Evolutionary conservation across 805 yeast genomes (phyloP).

Genomic region (Hanseniaspora clermontiae): DNA sequence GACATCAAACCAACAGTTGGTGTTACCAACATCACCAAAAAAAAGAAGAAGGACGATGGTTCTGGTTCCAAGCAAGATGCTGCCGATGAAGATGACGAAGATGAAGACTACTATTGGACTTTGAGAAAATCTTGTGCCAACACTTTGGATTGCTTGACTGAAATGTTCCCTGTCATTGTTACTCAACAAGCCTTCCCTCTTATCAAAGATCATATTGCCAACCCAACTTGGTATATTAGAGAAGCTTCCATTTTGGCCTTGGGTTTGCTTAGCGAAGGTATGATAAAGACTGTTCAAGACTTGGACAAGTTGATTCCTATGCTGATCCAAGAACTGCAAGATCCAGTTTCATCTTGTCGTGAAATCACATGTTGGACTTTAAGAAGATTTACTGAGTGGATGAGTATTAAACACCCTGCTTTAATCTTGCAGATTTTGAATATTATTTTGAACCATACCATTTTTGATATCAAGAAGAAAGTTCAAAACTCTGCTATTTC

Average conservation of each 20-base stretch:
- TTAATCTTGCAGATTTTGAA: constrained; percentile 69
- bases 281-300: constrained; percentile 53
- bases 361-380: constrained; percentile 94
- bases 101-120: constrained; percentile 69
- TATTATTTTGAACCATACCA: constrained; percentile 52
- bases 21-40: constrained; percentile 38
- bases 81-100: constrained; percentile 61
- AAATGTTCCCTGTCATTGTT: constrained; percentile 53
- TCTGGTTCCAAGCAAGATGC: constrained; percentile 45
- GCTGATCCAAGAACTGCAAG: constrained; percentile 65
- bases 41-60: constrained; percentile 21
- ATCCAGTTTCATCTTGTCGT: constrained; percentile 69
- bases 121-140: constrained; percentile 91
- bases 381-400: constrained; percentile 75
- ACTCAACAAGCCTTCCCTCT: constrained; percentile 59
- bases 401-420: constrained; percentile 54
- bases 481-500: constrained; percentile 95
- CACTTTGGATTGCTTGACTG: constrained; percentile 70
- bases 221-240: constrained; percentile 73
- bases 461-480: constrained; percentile 70
- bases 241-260: constrained; percentile 89
- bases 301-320: constrained; percentile 75
- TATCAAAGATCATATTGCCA: constrained; percentile 54
- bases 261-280: constrained; percentile 90
- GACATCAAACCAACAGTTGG: constrained; percentile 68